A percentile compares a stretch with the other conserved stretches of the same genome.
Conservation (phyloP, 805 yeast species). For the Kodamaea kaohsiungensis region DNA sequence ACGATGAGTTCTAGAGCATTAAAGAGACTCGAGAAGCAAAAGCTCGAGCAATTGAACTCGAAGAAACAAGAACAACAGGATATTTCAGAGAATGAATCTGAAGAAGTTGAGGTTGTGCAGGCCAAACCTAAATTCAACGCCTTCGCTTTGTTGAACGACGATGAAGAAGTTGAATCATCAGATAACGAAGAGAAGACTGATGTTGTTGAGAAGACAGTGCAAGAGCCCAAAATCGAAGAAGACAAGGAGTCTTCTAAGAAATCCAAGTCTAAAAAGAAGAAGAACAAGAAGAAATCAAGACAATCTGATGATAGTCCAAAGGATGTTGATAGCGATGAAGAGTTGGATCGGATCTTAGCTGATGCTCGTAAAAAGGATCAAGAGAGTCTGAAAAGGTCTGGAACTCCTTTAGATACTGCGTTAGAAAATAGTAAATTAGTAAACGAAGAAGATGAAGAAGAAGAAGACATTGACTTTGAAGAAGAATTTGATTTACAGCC, state of each 20-base stretch:
- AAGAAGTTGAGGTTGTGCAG: slow-evolving; percentile 17
- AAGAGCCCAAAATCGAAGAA: slow-evolving; percentile 20
- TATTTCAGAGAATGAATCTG: slow-evolving; percentile 12
- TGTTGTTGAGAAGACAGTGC: slow-evolving; percentile 16
- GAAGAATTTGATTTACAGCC: slow-evolving; percentile 25
- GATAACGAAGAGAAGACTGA: slow-evolving; percentile 13
- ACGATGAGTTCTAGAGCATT: slow-evolving; percentile 30
- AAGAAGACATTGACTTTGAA: slow-evolving; percentile 19
- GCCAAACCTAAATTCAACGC: slow-evolving; percentile 36
- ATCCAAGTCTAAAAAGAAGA: slow-evolving; percentile 20
- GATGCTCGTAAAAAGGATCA: slow-evolving; percentile 36
- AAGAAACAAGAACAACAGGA: slow-evolving; percentile 11
- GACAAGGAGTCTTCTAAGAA: slow-evolving; percentile 12
- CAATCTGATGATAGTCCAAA: slow-evolving; percentile 22
- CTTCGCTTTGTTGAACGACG: slow-evolving; percentile 43
- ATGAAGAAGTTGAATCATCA: slow-evolving; percentile 20
- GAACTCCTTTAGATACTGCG: not conserved
- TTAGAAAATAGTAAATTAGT: not conserved
- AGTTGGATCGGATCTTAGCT: slow-evolving; percentile 54
- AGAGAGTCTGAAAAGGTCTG: slow-evolving; percentile 14
- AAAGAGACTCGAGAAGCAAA: slow-evolving; percentile 24
- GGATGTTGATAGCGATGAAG: slow-evolving; percentile 50
- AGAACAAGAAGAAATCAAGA: slow-evolving; percentile 16
- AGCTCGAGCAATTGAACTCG: slow-evolving; percentile 15
- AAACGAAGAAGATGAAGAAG: slow-evolving; percentile 11